These are phyloP conservation scores for Amanita rubescens DNA, from an alignment of 768 basidiomycete species.

Conservation along the genomic window DNA sequence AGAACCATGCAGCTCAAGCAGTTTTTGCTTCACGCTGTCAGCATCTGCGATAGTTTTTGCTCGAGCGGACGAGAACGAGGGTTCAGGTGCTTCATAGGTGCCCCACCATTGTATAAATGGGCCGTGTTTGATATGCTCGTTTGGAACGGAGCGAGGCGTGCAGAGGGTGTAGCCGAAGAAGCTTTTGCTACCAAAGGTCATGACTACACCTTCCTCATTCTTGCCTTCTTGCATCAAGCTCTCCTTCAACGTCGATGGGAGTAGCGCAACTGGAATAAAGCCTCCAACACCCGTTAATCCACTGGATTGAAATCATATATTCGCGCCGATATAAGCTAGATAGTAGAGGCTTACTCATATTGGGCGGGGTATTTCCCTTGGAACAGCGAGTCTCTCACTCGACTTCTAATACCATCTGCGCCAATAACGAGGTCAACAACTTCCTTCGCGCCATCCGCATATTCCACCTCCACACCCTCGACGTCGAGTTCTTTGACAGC, in stretches of 20 bases:
- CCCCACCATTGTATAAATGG: slow-evolving; percentile 34
- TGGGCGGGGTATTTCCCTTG: slow-evolving; percentile 9
- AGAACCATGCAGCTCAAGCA: slow-evolving; percentile 22
- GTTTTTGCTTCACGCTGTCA: slow-evolving; percentile 19
- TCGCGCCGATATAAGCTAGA: background rate
- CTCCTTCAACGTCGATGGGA: slow-evolving; percentile 20
- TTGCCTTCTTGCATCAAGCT: slow-evolving; percentile 13
- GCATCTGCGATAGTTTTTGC: slow-evolving; percentile 14
- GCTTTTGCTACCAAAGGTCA: slow-evolving; percentile 31
- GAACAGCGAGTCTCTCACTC: background rate
- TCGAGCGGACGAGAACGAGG: slow-evolving; percentile 1
- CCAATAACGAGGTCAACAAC: slow-evolving; percentile 4
- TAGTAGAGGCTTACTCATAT: slow-evolving; percentile 15
- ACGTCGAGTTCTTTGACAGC: background rate
- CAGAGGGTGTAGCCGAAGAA: slow-evolving; percentile 31
- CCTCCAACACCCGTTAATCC: slow-evolving; percentile 31
- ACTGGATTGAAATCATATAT: slow-evolving; percentile 12
- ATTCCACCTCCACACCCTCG: slow-evolving; percentile 2
- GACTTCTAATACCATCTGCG: slow-evolving; percentile 5
- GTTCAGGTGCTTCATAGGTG: slow-evolving; percentile 25
- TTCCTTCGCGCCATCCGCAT: background rate
- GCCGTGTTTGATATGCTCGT: background rate
- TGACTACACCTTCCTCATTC: slow-evolving; percentile 22
- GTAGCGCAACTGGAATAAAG: slow-evolving; percentile 24
- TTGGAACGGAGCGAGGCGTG: slow-evolving; percentile 10